Base-by-base conservation (phyloP, 805 yeast genomes). In the Starmerella vaccinii region DNA sequence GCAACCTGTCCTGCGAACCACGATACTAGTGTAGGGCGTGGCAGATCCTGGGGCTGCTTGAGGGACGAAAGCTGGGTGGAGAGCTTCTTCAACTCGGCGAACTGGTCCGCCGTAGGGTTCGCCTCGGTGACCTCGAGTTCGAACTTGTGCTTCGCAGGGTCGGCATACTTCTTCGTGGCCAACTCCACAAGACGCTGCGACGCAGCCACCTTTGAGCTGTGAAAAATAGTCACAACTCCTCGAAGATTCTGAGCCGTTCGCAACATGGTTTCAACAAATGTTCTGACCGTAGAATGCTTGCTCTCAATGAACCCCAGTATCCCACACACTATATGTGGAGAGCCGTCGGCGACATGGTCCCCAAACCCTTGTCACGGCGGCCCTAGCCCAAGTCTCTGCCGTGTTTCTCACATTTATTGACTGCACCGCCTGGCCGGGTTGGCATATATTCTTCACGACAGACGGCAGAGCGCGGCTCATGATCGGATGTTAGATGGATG, bases 1-100 rank as follows among this genome's bases (percentile, higher is more conserved):
- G 84, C 84, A 22, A 78, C 67, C 61, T 70, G 60, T 46, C 73
- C 72, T 57, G 77, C 71, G 55, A 75, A 77, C 84, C 84, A 80
- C 63, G 80, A 84, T 15, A 80, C 81, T 16, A 78, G 67, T 40
- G 77, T 64, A 1, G 82, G 82, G 58, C 68, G 55, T 65, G 71
- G 55, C 61, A 55, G 16, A 32, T 53, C 60, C 26, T 35, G 43
- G 23, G 54, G 57, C 37, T 50, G 16, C 53, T 56, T 38, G 26
- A 54, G 52, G 6, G 50, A 45, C 39, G 51, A 47, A n/a, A 53
- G 46, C 30, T 52, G 21, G 21, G 52, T 48, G 27, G 60, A 53
- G 51, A 51, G 39, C 22, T 49, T 49, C 40, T 52, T 51, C 26
- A 57, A 46, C 21, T 54, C 56, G 30, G 49, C 35, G 9, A 57